Evolutionary conservation across 768 basidiomycete genomes (phyloP).

Genomic region (Tylopilus felleus): DNA sequence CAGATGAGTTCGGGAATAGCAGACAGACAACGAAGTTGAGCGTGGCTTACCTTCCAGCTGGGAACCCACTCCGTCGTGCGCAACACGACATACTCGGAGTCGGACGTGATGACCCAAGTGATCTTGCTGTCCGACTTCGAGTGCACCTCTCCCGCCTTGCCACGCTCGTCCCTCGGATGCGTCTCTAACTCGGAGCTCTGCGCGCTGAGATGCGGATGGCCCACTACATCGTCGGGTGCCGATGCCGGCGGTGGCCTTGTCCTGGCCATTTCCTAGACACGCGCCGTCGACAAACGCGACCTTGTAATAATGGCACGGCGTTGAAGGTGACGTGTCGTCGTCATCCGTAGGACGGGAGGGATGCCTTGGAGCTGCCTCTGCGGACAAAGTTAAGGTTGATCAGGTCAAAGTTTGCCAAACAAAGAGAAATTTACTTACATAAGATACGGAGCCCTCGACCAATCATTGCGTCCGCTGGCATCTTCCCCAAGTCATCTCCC

Average conservation of each 20-base stretch:
- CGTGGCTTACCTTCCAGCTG: slow-evolving; percentile 27
- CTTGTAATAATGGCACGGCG: slow-evolving; percentile 23
- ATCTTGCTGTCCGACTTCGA: not conserved
- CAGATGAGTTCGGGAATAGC: not conserved
- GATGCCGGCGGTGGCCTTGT: slow-evolving; percentile 28
- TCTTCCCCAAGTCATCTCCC: too few species aligned
- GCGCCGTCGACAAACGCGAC: slow-evolving; percentile 37
- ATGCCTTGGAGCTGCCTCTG: not conserved
- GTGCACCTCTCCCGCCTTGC: not conserved
- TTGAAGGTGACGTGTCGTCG: not conserved
- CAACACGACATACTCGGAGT: slow-evolving; percentile 36
- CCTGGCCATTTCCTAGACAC: slow-evolving; percentile 29
- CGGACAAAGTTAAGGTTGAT: not conserved
- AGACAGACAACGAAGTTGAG: too few species aligned
- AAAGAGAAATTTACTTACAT: too few species aligned
- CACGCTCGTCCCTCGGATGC: too few species aligned
- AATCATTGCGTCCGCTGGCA: not conserved
- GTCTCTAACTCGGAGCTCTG: slow-evolving; percentile 31
- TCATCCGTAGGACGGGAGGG: not conserved
- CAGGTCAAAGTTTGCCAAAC: too few species aligned
- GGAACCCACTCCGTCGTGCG: slow-evolving; percentile 37
- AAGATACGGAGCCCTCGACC: not conserved
- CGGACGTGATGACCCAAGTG: slow-evolving; percentile 27
- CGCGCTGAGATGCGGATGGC: slow-evolving; percentile 31
- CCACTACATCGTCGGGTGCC: slow-evolving; percentile 21